Percentiles rank a stretch among this genome's conserved stretches.
phyloP scores from a whole-genome alignment of 176 grass and related monocot species.

The Echinochloa phyllopogon region DNA sequence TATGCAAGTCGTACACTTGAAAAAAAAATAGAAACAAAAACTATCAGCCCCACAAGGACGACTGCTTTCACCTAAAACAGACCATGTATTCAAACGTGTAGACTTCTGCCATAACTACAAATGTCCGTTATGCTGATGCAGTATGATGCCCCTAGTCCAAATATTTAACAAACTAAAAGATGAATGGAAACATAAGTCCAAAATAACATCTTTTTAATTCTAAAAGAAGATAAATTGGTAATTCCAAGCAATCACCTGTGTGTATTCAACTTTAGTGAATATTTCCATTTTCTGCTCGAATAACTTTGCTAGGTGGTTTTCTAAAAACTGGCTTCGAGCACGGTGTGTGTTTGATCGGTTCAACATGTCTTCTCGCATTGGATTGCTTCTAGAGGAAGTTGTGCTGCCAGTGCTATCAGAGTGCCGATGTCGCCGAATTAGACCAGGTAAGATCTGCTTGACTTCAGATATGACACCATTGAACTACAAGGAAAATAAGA shows the following conservation, averaged over 20 bases:
- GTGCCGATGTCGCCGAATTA: constrained; percentile 77
- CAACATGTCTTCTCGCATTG: constrained; percentile 80
- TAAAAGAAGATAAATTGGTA: constrained; percentile 18
- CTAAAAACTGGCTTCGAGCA: constrained; percentile 93
- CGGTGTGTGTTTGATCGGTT: constrained; percentile 77
- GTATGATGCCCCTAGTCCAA: not conserved
- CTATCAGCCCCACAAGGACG: not conserved
- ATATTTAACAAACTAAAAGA: constrained; percentile 21
- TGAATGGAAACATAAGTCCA: constrained; percentile 29
- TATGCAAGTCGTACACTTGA: not conserved
- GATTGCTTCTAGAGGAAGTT: constrained; percentile 93
- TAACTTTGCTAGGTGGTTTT: constrained; percentile 96
- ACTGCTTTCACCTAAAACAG: not conserved
- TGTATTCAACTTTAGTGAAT: constrained; percentile 99
- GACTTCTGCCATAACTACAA: not conserved
- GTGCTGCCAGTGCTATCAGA: constrained; percentile 95
- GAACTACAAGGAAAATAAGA: constrained; percentile 61
- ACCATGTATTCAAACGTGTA: not conserved
- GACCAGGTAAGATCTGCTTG: constrained; percentile 86
- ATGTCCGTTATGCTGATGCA: not conserved
- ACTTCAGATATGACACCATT: constrained; percentile 83
- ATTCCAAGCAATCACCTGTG: constrained; percentile 64
- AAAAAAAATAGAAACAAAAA: not conserved
- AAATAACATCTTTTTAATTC: constrained; percentile 25
- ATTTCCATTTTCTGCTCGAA: constrained; percentile 99